Base-by-base conservation (phyloP, 768 basidiomycete species). In the Kwoniella sp. region DNA sequence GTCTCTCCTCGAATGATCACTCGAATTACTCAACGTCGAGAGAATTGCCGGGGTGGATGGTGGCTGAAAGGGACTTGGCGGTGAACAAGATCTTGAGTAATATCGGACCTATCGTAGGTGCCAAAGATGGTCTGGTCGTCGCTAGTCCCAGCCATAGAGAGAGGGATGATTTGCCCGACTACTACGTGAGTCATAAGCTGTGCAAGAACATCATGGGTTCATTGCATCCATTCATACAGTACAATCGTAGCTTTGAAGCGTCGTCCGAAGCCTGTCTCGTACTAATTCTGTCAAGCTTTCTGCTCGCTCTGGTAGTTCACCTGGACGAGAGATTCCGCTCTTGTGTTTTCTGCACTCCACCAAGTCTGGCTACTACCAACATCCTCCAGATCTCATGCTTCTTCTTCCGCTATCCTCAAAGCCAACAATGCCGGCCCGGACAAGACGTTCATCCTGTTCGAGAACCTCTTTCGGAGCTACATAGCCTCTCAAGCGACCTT, bases 31-130 rank as follows among this genome's bases (percentile, higher is more conserved):
- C n/a, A n/a, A n/a, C n/a, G n/a, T n/a, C n/a, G n/a, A n/a, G n/a
- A n/a, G n/a, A n/a, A n/a, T n/a, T n/a, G n/a, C 40, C 40, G 40
- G 40, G 17, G 17, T 44, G 40, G 40, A 44, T 64, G 8, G 25
- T 37, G 44, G 44, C 12, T 13, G 71, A 78, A 58, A 52, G 44
- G 12, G 33, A 52, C 33, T 21, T 73, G 1, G 67, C 76, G 1
- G 63, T 60, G 46, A 22, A 36, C 6, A 54, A 46, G 58, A 49
- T 80, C n/a, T 52, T 75, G 29, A 48, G 47, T 3, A 78, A 79
- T 62, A 80, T 77, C 22, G 80, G 80, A 17, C 76, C 80, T 2
- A 58, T 58, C 7, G 68, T 69, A 1, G 80, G 80, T 12, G 80
- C 79, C 0, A 33, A n/a, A 12, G 78, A 78, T 30, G 80, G 80